Evolutionary conservation across 768 basidiomycete species (phyloP).

Genomic region (Psilocybe sp.): DNA sequence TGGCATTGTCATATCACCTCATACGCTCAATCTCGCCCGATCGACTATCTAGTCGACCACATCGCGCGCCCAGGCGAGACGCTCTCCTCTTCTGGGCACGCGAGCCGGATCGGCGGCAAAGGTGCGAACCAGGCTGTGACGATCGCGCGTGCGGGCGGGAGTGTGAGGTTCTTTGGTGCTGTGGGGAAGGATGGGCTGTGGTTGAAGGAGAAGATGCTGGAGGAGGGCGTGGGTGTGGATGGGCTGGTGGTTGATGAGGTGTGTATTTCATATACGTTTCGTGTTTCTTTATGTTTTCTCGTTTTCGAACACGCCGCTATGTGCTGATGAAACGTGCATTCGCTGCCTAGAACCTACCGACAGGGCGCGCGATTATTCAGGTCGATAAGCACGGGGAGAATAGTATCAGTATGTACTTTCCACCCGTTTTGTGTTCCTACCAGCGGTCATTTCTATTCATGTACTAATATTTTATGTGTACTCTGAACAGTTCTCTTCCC

Average conservation of each 20-base stretch:
- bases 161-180: conserved; percentile 47
- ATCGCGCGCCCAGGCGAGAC: conserved; percentile 60
- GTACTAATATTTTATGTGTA: neutral
- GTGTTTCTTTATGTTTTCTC: neutral
- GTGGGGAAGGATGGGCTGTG: conserved; percentile 53
- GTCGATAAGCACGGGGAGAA: conserved; percentile 58
- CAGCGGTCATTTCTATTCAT: neutral
- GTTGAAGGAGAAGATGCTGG: conserved; percentile 38
- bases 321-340: no score
- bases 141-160: conserved; percentile 48
- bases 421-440: no score
- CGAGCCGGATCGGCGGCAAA: conserved; percentile 55
- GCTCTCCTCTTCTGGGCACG: conserved; percentile 47
- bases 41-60: conserved; percentile 35
- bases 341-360: conserved; percentile 20
- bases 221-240: conserved; percentile 37
- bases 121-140: conserved; percentile 66
- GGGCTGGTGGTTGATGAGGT: conserved; percentile 38
- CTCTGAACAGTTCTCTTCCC: conserved; percentile 45
- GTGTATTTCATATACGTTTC: no score
- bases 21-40: no score
- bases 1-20: no score
- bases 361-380: conserved; percentile 62
- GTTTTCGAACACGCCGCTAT: conserved; percentile 34
- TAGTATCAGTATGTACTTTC: conserved; percentile 48